Evolutionary conservation across 139 green algal genomes (phyloP).

Genomic region (Limnomonas spitsbergensis): DNA sequence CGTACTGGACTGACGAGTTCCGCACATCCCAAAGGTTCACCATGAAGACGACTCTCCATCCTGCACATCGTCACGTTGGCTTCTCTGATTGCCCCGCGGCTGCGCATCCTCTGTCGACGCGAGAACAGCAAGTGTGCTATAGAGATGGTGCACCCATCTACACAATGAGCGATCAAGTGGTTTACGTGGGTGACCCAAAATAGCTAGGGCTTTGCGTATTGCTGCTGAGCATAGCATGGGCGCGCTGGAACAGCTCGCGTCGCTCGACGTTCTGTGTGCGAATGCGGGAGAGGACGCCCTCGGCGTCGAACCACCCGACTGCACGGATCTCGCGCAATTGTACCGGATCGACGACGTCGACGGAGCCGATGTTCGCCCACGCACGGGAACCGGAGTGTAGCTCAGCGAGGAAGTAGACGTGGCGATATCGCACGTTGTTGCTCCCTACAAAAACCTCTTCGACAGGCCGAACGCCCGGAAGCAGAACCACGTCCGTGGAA

Average conservation of each 20-base stretch:
- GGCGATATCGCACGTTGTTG: constrained; percentile 21
- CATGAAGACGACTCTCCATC: too few species aligned
- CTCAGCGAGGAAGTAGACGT: constrained; percentile 23
- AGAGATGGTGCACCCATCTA: too few species aligned
- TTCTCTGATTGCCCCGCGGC: too few species aligned
- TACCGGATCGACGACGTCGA: not conserved
- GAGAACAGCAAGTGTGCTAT: too few species aligned
- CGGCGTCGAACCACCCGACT: not conserved
- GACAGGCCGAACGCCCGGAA: not conserved
- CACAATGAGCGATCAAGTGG: too few species aligned
- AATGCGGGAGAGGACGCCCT: not conserved
- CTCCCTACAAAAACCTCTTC: constrained; percentile 18
- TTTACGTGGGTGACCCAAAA: too few species aligned
- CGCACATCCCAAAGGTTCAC: too few species aligned
- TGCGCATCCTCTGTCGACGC: too few species aligned
- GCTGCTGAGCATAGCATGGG: not conserved
- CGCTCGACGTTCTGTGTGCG: not conserved
- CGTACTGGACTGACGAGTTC: too few species aligned
- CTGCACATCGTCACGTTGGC: too few species aligned
- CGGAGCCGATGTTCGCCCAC: not conserved
- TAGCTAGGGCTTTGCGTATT: too few species aligned
- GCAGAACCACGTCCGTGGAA: not conserved
- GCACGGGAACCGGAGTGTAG: not conserved
- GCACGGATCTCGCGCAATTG: not conserved
- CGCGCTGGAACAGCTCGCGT: not conserved